A percentile compares a stretch with the other conserved stretches of the same genome.
Evolutionary conservation across 495 filamentous ascomycete genomes (phyloP).

Genomic region (Hyaloscypha hepaticicola): DNA sequence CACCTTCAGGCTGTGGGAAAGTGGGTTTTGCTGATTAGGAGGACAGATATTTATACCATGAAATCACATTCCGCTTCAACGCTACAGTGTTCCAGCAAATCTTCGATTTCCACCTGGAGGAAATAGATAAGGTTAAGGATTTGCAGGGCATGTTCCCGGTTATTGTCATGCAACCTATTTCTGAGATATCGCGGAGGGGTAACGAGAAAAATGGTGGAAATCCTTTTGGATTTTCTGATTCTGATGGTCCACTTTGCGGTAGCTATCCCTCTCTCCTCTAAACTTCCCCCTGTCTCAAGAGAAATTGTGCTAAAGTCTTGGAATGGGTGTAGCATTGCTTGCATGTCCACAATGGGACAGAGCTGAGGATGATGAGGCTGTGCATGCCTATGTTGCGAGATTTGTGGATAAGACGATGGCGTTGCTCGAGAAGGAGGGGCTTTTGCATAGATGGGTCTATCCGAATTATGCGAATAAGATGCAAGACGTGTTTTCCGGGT

Average conservation of each 20-base stretch:
- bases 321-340: conserved; percentile 1
- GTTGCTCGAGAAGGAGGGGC: background rate
- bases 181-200: background rate
- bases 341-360: background rate
- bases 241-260: background rate
- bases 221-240: background rate
- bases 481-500: conserved; percentile 43
- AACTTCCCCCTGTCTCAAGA: conserved; percentile 1
- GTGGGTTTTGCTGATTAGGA: too few species aligned
- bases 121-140: background rate
- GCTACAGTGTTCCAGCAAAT: background rate
- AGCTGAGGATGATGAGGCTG: background rate
- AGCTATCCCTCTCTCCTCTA: background rate
- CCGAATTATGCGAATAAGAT: conserved; percentile 41
- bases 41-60: background rate
- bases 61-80: background rate
- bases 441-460: conserved; percentile 22
- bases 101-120: background rate
- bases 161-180: background rate
- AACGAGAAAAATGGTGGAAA: background rate
- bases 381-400: background rate
- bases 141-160: background rate
- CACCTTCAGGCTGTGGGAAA: background rate
- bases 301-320: background rate
- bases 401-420: background rate